Base-by-base conservation (phyloP, 768 basidiomycete species). In the Rhodotorula babjevae region DNA sequence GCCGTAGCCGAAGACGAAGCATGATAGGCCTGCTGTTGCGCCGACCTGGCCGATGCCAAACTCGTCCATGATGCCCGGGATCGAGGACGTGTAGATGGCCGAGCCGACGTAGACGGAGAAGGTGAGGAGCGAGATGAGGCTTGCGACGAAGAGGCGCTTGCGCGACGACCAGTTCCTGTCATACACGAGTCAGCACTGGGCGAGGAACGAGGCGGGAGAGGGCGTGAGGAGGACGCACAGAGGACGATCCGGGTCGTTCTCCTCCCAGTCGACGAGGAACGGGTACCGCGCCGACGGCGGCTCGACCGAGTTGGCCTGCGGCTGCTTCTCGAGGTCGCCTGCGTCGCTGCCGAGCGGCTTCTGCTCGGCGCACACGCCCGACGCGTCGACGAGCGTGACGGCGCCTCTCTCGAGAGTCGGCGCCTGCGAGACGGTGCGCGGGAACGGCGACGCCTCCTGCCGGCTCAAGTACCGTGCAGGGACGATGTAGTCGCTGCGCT, bases 1-100 rank as follows among this genome's bases (percentile, higher is more conserved):
- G 19, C 80, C 82, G 76, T 83, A 82, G 4, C 78, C 81, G 12
- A 73, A 65, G 31, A 83, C 81, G 72, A 81, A 82, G 23, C 82
- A 77, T 0, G 81, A 79, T 5, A 83, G 63, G 33, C 80, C 81
- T 21, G 81, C 71, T 0, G 77, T 81, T 6, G 78, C 80, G 16
- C 63, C 50, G 0, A 66, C 65, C 12, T 74, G 71, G 0, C 53
- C 44, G 21, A 75, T 68, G 52, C 61, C 65, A 44, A 79, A 78
- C 33, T 61, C 57, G 27, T 61, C 49, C 69, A 76, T 74, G 25
- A 79, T 11, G 49, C 68, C 75, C 0, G 76, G 70, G 50, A 69
- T 62, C 1, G 68, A 63, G 0, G 66, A 47, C 11, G 65, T 69
- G 62, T 69, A 70, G 59, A 67, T 57, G 2, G 73, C 68, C 0